Base-by-base conservation (phyloP, 331 rosid species). In the Acacia pycnantha region DNA sequence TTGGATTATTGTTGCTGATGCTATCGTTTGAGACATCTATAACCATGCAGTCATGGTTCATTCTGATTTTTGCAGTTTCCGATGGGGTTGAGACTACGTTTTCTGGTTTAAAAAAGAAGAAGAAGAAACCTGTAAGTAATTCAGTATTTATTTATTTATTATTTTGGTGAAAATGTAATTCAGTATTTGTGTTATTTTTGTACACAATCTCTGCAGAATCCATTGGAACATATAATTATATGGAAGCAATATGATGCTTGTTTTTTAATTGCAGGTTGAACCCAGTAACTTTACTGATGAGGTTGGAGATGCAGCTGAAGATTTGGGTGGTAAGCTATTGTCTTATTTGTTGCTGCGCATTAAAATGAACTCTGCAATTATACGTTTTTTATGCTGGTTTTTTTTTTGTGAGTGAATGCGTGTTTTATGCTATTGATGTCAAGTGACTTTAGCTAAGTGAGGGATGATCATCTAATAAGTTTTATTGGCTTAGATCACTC, bases 91-190 rank as follows among this genome's bases (percentile, higher is more conserved):
- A 92, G 62, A 83, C 91, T 82, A 21, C 93, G 5, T 94, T 94
- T 84, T 26, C 91, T 88, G 98, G 98, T 64, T 81, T 87, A 77
- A 92, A 94, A 78, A 94, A 94, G 90, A 94, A 94, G 90, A 72
- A 72, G 76, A 94, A 92, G 88, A 94, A 92, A 88, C 92, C 84
- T 26, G 98, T 95, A 83, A 76, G 96, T 85, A 31, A 41, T 71
- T 53, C 73, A 68, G 6, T 50, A 29, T 27, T 66, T 41, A 8
- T 41, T 41, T 41, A 41, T 41, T 41, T 9, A 35, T 41, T 41
- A 31, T 31, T 31, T 40, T 41, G 11, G 44, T 41, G 44, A 41
- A 41, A 41, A 83, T 71, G 94, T 84, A 31, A 41, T 71, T 51
- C 72, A 68, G 6, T 50, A 22, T 27, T 66, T 41, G 12, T 43